A percentile compares a stretch with the other conserved stretches of the same genome.
Evolutionary conservation across 2,329 filamentous ascomycete genomes (phyloP).

Genomic region (Ceratocystis huliohia): DNA sequence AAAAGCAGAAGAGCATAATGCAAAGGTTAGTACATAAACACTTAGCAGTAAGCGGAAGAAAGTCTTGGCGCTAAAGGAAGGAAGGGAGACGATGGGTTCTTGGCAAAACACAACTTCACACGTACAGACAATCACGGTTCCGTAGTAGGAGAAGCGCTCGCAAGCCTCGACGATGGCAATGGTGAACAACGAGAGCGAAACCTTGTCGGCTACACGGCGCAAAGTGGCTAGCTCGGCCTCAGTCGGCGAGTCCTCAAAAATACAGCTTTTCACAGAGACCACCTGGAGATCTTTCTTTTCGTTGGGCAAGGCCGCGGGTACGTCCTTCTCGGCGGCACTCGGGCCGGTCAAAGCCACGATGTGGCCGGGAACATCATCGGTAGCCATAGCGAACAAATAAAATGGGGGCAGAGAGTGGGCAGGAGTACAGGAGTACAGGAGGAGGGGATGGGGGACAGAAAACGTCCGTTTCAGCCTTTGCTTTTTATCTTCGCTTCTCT

Average conservation of each 20-base stretch:
- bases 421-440: neutral
- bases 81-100: neutral
- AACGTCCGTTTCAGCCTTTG: neutral
- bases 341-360: constrained; percentile 27
- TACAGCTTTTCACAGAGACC: constrained; percentile 23
- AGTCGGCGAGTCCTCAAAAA: constrained; percentile 30
- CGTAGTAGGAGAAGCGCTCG: constrained; percentile 64
- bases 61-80: neutral
- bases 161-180: constrained; percentile 57
- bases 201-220: constrained; percentile 42
- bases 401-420: neutral
- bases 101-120: constrained; percentile 26
- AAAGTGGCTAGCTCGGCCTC: constrained; percentile 41
- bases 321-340: constrained; percentile 23
- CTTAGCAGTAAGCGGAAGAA: neutral
- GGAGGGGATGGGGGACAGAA: neutral
- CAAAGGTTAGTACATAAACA: neutral
- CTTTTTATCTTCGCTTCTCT: neutral
- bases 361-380: constrained; percentile 29
- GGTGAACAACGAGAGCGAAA: constrained; percentile 48
- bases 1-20: neutral
- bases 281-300: constrained; percentile 26
- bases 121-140: constrained; percentile 51
- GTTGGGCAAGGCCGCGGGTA: constrained; percentile 22
- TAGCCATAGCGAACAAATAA: constrained; percentile 24